These are phyloP conservation scores for Golubevia sp. DNA, from an alignment of 1,284 basidiomycete genomes.

Conservation along the genomic window DNA sequence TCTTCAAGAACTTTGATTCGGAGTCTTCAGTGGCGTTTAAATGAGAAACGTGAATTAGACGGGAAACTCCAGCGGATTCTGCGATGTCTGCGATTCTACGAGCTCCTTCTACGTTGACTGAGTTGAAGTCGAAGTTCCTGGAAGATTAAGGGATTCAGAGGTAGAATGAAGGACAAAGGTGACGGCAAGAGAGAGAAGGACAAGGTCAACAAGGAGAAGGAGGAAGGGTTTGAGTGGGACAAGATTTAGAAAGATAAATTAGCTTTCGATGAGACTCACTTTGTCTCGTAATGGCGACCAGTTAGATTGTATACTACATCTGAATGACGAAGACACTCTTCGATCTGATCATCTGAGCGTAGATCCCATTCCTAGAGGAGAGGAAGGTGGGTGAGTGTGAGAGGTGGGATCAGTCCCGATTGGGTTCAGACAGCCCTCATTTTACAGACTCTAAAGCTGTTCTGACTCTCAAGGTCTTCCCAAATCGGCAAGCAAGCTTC, in stretches of 20 bases:
- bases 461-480: too few species aligned
- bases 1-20: constrained; percentile 79
- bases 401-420: background rate
- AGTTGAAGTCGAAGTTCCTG: constrained; percentile 81
- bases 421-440: too few species aligned
- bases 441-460: too few species aligned
- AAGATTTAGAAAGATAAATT: too few species aligned
- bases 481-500: too few species aligned
- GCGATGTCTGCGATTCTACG: constrained; percentile 76
- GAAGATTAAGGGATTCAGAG: constrained; percentile 16
- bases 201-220: constrained; percentile 4
- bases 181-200: constrained; percentile 35
- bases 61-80: constrained; percentile 76
- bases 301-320: constrained; percentile 95
- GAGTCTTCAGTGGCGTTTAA: constrained; percentile 84
- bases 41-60: constrained; percentile 93
- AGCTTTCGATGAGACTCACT: constrained; percentile 68
- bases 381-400: constrained; percentile 3
- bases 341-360: constrained; percentile 83
- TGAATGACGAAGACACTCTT: constrained; percentile 91
- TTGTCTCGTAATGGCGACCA: constrained; percentile 88
- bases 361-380: constrained; percentile 85
- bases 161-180: background rate
- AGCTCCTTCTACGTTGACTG: constrained; percentile 77
- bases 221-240: background rate